Evolutionary conservation across 2,329 filamentous ascomycete genomes (phyloP).

Genomic region (Cadophora malorum): DNA sequence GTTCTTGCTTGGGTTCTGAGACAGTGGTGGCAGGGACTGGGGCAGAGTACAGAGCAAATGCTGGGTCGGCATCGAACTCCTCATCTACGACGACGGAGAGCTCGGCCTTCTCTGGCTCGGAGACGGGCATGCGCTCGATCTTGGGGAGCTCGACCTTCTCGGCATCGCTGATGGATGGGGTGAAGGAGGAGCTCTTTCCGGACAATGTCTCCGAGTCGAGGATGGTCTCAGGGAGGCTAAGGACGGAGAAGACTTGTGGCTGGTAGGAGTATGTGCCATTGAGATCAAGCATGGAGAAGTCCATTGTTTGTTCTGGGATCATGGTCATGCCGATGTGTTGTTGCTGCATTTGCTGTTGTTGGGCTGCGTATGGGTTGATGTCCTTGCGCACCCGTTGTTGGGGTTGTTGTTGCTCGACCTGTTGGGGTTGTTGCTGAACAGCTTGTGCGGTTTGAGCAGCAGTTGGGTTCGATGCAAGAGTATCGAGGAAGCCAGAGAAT

Average conservation of each 20-base stretch:
- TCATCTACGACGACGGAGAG: slow-evolving; percentile 51
- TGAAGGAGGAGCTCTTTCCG: slow-evolving; percentile 69
- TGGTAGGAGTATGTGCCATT: slow-evolving; percentile 65
- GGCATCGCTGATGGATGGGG: slow-evolving; percentile 50
- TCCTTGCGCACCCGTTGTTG: slow-evolving; percentile 68
- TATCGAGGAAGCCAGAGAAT: slow-evolving; percentile 81
- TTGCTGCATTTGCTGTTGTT: slow-evolving; percentile 57
- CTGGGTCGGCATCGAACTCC: slow-evolving; percentile 67
- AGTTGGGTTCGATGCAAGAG: slow-evolving; percentile 66
- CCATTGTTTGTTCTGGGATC: slow-evolving; percentile 76
- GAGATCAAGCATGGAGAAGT: slow-evolving; percentile 75
- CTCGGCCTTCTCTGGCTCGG: slow-evolving; percentile 38
- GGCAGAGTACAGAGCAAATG: slow-evolving; percentile 64
- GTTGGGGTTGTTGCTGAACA: slow-evolving; percentile 46
- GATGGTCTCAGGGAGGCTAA: slow-evolving; percentile 62
- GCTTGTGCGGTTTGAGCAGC: slow-evolving; percentile 47
- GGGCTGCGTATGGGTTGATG: slow-evolving; percentile 62
- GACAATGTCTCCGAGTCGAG: slow-evolving; percentile 70
- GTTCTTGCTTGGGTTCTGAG: slow-evolving; percentile 45
- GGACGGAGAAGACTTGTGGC: slow-evolving; percentile 75
- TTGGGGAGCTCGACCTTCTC: slow-evolving; percentile 57
- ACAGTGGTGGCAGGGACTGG: slow-evolving; percentile 33
- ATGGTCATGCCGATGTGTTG: slow-evolving; percentile 80
- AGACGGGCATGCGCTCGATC: slow-evolving; percentile 49
- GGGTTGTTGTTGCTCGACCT: slow-evolving; percentile 44